Conservation (phyloP, 2,329 filamentous ascomycete species). For the Emmonsia crescens region DNA sequence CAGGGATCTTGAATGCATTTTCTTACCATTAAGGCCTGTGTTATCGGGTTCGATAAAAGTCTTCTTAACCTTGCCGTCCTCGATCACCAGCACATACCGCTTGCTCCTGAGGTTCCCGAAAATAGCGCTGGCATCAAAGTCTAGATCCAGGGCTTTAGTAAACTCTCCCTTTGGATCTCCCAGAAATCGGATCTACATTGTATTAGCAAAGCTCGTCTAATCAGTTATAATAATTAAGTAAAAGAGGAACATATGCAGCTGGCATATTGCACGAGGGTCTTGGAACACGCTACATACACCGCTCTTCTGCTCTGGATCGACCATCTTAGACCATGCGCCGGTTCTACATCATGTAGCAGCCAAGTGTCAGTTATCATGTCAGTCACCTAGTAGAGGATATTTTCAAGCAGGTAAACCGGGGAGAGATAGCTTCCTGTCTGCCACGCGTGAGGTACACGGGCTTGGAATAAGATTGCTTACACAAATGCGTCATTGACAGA, state of each 20-base stretch:
- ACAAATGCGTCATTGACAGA: conserved; percentile 93
- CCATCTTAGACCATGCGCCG: conserved; percentile 72
- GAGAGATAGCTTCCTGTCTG: background rate
- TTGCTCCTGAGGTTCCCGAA: conserved; percentile 78
- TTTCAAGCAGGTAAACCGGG: background rate
- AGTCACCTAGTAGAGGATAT: background rate
- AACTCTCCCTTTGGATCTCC: conserved; percentile 71
- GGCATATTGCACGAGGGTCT: background rate
- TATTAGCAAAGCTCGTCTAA: background rate
- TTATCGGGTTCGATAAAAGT: conserved; percentile 80
- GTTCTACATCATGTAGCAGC: conserved; percentile 45
- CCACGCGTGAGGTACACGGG: background rate
- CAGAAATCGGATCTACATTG: conserved; percentile 67
- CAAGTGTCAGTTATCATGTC: background rate
- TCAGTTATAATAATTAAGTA: background rate
- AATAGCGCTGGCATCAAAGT: conserved; percentile 66
- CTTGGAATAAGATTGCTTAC: conserved; percentile 45
- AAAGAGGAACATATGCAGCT: background rate
- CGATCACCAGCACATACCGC: conserved; percentile 72
- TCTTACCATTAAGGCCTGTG: conserved; percentile 64
- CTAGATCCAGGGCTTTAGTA: conserved; percentile 70
- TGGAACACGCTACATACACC: conserved; percentile 49
- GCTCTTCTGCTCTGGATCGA: conserved; percentile 64
- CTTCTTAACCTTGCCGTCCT: conserved; percentile 75
- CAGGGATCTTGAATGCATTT: background rate